These are phyloP conservation scores for Ploettnerulaceae sp. DNA, from an alignment of 2,329 filamentous ascomycete species.

Conservation along the genomic window DNA sequence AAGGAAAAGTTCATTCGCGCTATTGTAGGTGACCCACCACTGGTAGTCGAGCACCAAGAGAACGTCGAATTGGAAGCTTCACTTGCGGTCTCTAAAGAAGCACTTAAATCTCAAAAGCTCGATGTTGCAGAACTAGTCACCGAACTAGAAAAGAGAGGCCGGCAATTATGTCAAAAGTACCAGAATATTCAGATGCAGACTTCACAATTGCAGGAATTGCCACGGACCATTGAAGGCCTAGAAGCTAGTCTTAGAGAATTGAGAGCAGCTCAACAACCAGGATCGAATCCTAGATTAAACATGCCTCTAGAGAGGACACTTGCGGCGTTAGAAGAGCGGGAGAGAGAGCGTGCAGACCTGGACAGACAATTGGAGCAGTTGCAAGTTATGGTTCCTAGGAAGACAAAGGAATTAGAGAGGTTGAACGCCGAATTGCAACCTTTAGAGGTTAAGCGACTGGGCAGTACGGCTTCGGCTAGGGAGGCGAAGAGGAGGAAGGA, in stretches of 20 bases:
- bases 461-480: constrained; percentile 60
- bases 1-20: constrained; percentile 96
- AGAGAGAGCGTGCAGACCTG: constrained; percentile 49
- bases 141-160: constrained; percentile 63
- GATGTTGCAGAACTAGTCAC: constrained; percentile 70
- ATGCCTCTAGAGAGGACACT: constrained; percentile 55
- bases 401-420: constrained; percentile 61
- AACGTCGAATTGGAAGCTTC: constrained; percentile 74
- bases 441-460: constrained; percentile 62
- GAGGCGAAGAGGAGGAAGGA: constrained; percentile 68
- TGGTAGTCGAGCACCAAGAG: constrained; percentile 76
- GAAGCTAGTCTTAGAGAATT: constrained; percentile 46
- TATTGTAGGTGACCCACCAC: constrained; percentile 84
- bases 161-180: constrained; percentile 52
- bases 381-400: constrained; percentile 58
- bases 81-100: constrained; percentile 63
- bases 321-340: constrained; percentile 47
- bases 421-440: constrained; percentile 63
- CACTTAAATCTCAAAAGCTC: constrained; percentile 73
- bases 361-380: constrained; percentile 60
- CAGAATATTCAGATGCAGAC: constrained; percentile 47
- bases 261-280: constrained; percentile 38
- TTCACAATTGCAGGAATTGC: constrained; percentile 46
- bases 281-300: constrained; percentile 44
- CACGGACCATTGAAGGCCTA: constrained; percentile 44